Conservation (phyloP, 805 yeast genomes). For the Candida sanyiensis region DNA sequence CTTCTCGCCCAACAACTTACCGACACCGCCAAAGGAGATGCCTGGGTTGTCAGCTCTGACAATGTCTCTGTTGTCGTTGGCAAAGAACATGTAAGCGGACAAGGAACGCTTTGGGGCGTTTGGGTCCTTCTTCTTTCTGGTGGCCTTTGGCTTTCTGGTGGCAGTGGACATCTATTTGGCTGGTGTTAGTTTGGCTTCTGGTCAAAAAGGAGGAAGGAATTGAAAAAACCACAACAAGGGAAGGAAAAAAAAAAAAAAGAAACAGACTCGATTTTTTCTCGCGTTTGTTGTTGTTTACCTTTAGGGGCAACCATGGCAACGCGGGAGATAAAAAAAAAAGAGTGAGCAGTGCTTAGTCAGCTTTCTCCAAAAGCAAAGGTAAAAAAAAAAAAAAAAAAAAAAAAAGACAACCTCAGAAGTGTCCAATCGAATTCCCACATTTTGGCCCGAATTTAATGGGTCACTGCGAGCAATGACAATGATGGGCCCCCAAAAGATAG, state of each 20-base stretch:
- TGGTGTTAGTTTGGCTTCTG: slow-evolving; percentile 5
- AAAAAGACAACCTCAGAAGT: too few species aligned
- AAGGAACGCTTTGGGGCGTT: slow-evolving; percentile 98
- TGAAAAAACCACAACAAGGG: neutral
- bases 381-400: too few species aligned
- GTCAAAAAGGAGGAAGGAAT: neutral
- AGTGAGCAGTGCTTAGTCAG: neutral
- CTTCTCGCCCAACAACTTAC: slow-evolving; percentile 89
- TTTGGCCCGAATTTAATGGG: neutral
- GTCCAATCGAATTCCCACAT: slow-evolving; percentile 1
- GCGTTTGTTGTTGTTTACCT: neutral
- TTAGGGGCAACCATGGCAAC: neutral
- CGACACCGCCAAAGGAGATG: slow-evolving; percentile 91
- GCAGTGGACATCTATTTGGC: slow-evolving; percentile 34
- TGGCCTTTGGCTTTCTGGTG: slow-evolving; percentile 33
- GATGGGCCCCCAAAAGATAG: too few species aligned
- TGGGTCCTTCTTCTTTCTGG: slow-evolving; percentile 67
- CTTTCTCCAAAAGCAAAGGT: neutral
- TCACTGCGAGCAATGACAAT: neutral
- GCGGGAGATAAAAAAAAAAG: too few species aligned
- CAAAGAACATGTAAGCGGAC: slow-evolving; percentile 98
- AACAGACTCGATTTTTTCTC: neutral
- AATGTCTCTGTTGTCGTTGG: slow-evolving; percentile 93
- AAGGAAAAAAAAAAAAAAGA: neutral
- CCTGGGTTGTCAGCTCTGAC: slow-evolving; percentile 97